Base-by-base conservation (phyloP, 2,329 filamentous ascomycete genomes). In the Xylariaceae sp. region DNA sequence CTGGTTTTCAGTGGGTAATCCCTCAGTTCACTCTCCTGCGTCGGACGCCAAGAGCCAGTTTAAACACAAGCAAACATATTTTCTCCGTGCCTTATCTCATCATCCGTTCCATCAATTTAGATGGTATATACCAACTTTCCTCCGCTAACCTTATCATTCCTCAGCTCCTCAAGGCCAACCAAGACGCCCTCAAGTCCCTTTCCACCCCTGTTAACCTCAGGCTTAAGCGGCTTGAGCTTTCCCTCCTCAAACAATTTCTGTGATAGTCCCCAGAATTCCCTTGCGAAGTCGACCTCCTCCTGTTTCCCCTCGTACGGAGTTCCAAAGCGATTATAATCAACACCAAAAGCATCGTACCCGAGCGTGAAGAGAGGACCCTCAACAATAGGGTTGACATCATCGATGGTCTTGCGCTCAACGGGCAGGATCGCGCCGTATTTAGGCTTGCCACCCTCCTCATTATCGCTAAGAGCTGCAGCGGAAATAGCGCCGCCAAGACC, bases 111-210 rank as follows among this genome's bases (percentile, higher is more conserved):
- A 38, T 38, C 43, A 18, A n/a, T 4, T 55, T 48, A 73, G 54
- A 73, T 48, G 9, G 70, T 73, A 56, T 75, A 76, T 1, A 78
- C 75, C 45, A 78, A 61, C 66, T 77, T 78, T 17, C 68, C 66
- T 7, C 69, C 74, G 48, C 72, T 75, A 22, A 76, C 65, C 59
- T 66, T 63, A 0, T 63, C 65, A 5, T 66, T 58, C 42, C 57
- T 59, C 51, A 72, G 50, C 50, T 68, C 63, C 14, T 69, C 60
- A n/a, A 73, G 41, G 2, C 70, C 70, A 11, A 58, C 51, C 16
- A 74, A 34, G n/a, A 73, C 63, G 2, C 69, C 70, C 53, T 70
- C 61, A 1, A 73, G 53, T 1, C 71, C 70, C 4, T 28, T 47
- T 0, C 62, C 63, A 4, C 63, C 60, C 11, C 58, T 54, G 31